These are phyloP conservation scores for Guyanaporus albipodus DNA, from an alignment of 768 basidiomycete species.

Conservation along the genomic window DNA sequence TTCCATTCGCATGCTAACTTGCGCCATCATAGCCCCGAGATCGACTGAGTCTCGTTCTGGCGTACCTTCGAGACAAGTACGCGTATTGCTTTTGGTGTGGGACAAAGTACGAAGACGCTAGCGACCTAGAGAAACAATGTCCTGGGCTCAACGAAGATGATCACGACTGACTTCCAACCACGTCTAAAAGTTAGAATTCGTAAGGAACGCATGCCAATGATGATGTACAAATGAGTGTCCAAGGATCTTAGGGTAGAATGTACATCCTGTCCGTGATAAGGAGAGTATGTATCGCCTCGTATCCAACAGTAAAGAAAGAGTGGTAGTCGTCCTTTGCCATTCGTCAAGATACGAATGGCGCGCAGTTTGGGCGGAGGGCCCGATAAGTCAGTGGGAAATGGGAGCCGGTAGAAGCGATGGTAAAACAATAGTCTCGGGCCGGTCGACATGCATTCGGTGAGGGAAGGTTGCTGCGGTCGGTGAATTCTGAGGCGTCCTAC, in stretches of 20 bases:
- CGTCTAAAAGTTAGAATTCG: not conserved
- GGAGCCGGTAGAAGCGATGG: slow-evolving; percentile 54
- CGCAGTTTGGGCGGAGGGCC: not conserved
- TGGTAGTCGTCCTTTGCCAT: not conserved
- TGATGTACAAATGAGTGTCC: slow-evolving; percentile 33
- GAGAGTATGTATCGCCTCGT: slow-evolving; percentile 6
- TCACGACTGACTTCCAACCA: slow-evolving; percentile 55
- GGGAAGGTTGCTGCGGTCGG: slow-evolving; percentile 66
- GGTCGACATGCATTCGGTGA: slow-evolving; percentile 29
- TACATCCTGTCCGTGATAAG: slow-evolving; percentile 18
- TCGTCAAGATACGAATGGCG: not conserved
- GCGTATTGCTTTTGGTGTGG: slow-evolving; percentile 91
- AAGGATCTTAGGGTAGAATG: slow-evolving; percentile 13
- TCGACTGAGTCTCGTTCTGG: slow-evolving; percentile 61
- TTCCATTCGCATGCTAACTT: slow-evolving; percentile 10
- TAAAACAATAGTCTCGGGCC: slow-evolving; percentile 36
- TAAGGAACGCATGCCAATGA: slow-evolving; percentile 22
- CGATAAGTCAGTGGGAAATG: slow-evolving; percentile 17
- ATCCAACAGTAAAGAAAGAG: not conserved
- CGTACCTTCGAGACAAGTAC: slow-evolving; percentile 70
- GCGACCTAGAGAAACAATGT: slow-evolving; percentile 61
- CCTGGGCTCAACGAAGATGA: slow-evolving; percentile 75
- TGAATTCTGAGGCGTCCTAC: slow-evolving; percentile 72
- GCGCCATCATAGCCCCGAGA: slow-evolving; percentile 56
- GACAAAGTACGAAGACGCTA: slow-evolving; percentile 57